Percentiles rank a stretch among this genome's conserved stretches.
Conservation (phyloP, 2,329 filamentous ascomycete species). For the Fusarium sp. region DNA sequence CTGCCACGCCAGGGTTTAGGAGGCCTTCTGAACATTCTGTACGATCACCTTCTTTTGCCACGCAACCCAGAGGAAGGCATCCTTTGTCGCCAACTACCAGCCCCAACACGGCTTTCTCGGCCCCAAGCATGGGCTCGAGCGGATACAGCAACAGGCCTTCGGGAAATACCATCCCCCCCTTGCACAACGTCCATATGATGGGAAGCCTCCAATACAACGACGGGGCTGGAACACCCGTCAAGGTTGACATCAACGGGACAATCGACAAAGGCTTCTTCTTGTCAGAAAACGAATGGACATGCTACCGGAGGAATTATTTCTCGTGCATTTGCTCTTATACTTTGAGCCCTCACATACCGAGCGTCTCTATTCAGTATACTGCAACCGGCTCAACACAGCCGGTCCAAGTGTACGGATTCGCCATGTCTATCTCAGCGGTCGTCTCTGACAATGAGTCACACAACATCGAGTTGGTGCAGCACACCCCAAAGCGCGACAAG, state of each 20-base stretch:
- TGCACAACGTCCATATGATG: slow-evolving; percentile 62
- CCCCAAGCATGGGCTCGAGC: slow-evolving; percentile 62
- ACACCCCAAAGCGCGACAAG: slow-evolving; percentile 92
- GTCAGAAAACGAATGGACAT: slow-evolving; percentile 86
- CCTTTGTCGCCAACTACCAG: slow-evolving; percentile 65
- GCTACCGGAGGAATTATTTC: slow-evolving; percentile 92
- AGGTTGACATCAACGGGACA: slow-evolving; percentile 79
- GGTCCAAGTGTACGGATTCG: slow-evolving; percentile 77
- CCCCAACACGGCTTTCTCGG: slow-evolving; percentile 59
- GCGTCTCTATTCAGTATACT: slow-evolving; percentile 63
- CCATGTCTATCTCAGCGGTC: slow-evolving; percentile 85
- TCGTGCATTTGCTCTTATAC: slow-evolving; percentile 83
- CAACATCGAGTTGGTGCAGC: slow-evolving; percentile 84
- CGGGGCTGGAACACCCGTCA: slow-evolving; percentile 61
- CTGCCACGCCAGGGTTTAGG: slow-evolving; percentile 63
- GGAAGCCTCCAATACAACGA: slow-evolving; percentile 72
- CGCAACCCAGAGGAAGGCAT: slow-evolving; percentile 59
- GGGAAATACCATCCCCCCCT: slow-evolving; percentile 62
- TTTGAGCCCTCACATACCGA: slow-evolving; percentile 67
- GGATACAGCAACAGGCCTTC: slow-evolving; percentile 51
- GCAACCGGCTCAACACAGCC: slow-evolving; percentile 63
- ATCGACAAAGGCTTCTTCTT: slow-evolving; percentile 93
- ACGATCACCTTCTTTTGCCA: slow-evolving; percentile 64
- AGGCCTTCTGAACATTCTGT: slow-evolving; percentile 61
- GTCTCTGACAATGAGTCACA: slow-evolving; percentile 82